Base-by-base conservation (phyloP, 2,329 filamentous ascomycete species). In the Colletotrichum sp. region DNA sequence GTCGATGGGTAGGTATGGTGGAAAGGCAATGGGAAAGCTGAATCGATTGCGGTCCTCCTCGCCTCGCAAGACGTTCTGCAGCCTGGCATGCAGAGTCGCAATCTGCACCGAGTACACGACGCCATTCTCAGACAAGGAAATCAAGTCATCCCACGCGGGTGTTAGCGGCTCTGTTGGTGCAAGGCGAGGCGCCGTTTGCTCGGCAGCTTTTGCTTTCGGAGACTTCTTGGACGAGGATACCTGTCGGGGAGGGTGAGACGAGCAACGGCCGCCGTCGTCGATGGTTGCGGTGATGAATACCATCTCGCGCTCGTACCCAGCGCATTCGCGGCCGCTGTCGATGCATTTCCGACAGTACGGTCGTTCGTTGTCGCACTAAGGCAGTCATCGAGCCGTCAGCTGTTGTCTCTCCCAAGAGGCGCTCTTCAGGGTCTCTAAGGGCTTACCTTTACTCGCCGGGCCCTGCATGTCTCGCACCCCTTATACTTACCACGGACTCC, bases 401-500 rank as follows among this genome's bases (percentile, higher is more conserved):
- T 67, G 62, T 55, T 26, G 62, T 52, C 57, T 63, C 69, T 72
- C 69, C 67, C 32, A 62, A 62, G 68, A 57, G 68, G 44, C 49
- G 28, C 12, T 32, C 18, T 68, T 32, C 49, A 30, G 32, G 39
- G 57, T 44, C 52, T 57, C 24, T 28, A 34, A 21, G 39, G 78
- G 72, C 87, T 78, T 84, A 91, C 91, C 81, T 91, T 92, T 77
- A 92, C 91, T 81, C 92, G 87, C 68, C 91, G 85, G 32, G 87
- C 84, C 65, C 91, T 86, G 81, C 91, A 93, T 30, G 91, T 92
- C 82, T 92, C 91, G 83, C 91, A 93, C 49, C 91, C 91, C 82
- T 92, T 92, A 81, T 90, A 93, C 82, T 92, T 92, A 68, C 91
- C 91, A 49, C 90, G 88, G 74, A 93, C 91, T 69, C 91, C 91